phyloP scores from a whole-genome alignment of 208 protist species.

The Acanthamoeba triangularis region DNA sequence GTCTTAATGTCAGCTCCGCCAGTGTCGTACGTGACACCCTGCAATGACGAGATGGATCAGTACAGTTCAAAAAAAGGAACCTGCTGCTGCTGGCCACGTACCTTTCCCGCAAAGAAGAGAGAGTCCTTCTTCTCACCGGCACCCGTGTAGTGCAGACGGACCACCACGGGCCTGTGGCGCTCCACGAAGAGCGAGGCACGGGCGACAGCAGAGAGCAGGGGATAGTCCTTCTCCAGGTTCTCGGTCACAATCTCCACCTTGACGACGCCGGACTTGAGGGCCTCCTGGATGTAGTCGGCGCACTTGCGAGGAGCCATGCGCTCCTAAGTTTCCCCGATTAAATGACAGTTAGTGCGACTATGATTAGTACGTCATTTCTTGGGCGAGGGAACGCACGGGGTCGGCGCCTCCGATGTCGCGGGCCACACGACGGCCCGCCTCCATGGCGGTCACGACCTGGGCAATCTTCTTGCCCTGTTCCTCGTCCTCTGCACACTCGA shows the following conservation, averaged over 20 bases:
- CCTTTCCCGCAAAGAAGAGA: conserved; percentile 81
- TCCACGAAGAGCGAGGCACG: conserved; percentile 54
- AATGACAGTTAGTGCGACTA: not conserved
- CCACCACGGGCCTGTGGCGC: conserved; percentile 67
- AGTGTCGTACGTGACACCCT: conserved; percentile 81
- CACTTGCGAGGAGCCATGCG: conserved; percentile 69
- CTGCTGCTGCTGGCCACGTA: not conserved
- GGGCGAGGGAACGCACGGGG: conserved; percentile 36
- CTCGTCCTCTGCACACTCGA: not conserved
- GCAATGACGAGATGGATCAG: not conserved
- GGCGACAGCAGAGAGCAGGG: conserved; percentile 75
- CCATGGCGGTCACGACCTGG: conserved; percentile 62
- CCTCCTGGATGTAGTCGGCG: conserved; percentile 68
- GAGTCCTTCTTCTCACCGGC: conserved; percentile 9
- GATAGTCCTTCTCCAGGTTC: conserved; percentile 69
- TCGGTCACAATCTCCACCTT: conserved; percentile 19
- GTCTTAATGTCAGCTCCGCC: conserved; percentile 79
- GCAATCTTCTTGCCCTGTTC: not conserved
- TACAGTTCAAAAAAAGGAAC: too few species aligned
- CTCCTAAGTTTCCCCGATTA: too few species aligned
- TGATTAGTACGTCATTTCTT: not conserved
- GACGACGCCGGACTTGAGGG: conserved; percentile 13
- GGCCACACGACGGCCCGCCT: conserved; percentile 71
- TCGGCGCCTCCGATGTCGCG: conserved; percentile 77
- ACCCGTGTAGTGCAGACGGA: conserved; percentile 73